Evolutionary conservation across 306 rosid species (phyloP).

Genomic region (Alnus rubra): DNA sequence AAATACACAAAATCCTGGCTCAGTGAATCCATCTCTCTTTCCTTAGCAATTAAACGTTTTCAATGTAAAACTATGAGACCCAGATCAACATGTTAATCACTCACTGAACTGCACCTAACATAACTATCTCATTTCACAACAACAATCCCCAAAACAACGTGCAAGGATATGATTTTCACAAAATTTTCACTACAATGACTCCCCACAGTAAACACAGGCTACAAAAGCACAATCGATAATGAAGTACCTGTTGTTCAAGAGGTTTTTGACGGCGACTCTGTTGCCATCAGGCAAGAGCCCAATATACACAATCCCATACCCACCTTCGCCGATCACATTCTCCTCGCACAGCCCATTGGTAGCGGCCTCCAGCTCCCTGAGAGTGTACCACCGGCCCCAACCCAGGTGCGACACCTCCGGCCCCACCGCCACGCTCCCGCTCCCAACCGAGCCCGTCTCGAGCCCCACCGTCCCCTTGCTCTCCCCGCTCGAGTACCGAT

Average conservation of each 20-base stretch:
- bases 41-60: not conserved
- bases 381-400: slow-evolving; percentile 96
- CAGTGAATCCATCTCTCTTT: not conserved
- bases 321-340: slow-evolving; percentile 96
- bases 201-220: slow-evolving; percentile 4
- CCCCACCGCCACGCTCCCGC: slow-evolving; percentile 56
- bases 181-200: not conserved
- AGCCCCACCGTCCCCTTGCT: slow-evolving; percentile 53
- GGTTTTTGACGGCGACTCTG: slow-evolving; percentile 83
- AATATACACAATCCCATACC: slow-evolving; percentile 87
- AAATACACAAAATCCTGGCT: not conserved
- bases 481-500: slow-evolving; percentile 84
- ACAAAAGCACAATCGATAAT: not conserved
- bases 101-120: not conserved
- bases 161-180: not conserved
- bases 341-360: slow-evolving; percentile 74
- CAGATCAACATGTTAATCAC: slow-evolving; percentile 1
- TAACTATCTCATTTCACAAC: not conserved
- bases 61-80: slow-evolving; percentile 5
- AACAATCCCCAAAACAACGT: not conserved
- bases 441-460: slow-evolving; percentile 49
- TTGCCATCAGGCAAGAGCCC: slow-evolving; percentile 78
- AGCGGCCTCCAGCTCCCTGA: slow-evolving; percentile 91
- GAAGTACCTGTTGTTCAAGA: slow-evolving; percentile 85
- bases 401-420: slow-evolving; percentile 97